A percentile compares a stretch with the other conserved stretches of the same genome.
phyloP scores from a whole-genome alignment of 2,329 filamentous ascomycete genomes.

The Colletotrichum sp. region DNA sequence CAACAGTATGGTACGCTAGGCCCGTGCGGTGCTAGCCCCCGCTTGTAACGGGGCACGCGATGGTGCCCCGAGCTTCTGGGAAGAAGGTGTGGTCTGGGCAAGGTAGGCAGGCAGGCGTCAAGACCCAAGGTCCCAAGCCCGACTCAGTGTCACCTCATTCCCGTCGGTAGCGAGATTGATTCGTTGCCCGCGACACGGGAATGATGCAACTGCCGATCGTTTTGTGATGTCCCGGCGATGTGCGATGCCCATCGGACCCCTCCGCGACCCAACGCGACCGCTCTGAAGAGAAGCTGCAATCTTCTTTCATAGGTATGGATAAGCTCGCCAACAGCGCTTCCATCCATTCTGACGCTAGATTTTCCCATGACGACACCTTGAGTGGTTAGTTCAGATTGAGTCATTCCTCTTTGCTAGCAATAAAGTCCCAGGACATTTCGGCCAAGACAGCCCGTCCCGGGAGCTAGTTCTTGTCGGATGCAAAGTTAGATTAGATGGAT shows the following conservation, averaged over 20 bases:
- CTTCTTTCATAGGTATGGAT: neutral
- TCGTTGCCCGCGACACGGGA: neutral
- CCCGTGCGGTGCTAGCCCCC: neutral
- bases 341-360: neutral
- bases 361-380: neutral
- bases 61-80: neutral
- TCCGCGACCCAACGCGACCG: neutral
- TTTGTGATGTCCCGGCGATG: neutral
- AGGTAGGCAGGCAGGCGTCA: neutral
- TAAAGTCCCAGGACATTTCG: neutral
- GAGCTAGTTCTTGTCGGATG: neutral
- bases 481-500: neutral
- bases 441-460: neutral
- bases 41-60: neutral
- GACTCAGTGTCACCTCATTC: neutral
- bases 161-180: neutral
- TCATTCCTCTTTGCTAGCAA: neutral
- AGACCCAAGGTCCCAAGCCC: neutral
- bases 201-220: neutral
- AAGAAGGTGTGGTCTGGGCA: neutral
- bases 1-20: neutral
- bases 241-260: neutral
- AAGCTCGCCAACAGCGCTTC: neutral
- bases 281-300: neutral
- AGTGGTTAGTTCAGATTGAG: neutral